phyloP scores from a whole-genome alignment of 2,329 filamentous ascomycete species.

The Dothideomycetes sp. region DNA sequence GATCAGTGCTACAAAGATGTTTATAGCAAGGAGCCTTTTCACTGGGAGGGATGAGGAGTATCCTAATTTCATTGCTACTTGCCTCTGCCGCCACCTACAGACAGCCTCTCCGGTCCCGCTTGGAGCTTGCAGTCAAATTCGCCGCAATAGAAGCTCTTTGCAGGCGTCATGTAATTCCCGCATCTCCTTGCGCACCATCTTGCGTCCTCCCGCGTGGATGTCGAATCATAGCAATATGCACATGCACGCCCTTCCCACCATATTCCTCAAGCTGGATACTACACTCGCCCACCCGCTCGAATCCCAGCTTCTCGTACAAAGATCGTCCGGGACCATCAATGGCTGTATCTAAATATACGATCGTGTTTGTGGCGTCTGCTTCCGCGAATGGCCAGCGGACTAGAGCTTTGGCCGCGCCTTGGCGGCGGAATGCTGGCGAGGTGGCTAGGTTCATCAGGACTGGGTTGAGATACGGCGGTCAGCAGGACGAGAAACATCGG shows the following conservation, averaged over 20 bases:
- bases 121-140: no score
- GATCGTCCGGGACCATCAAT: slow-evolving; percentile 1
- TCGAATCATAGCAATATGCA: slow-evolving; percentile 6
- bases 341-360: slow-evolving; percentile 4
- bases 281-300: slow-evolving; percentile 3
- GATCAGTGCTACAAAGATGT: slow-evolving; percentile 5
- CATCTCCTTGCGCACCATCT: no score
- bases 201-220: not conserved
- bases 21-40: not conserved
- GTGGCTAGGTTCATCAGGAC: slow-evolving; percentile 7
- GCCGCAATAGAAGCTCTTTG: no score
- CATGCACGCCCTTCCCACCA: slow-evolving; percentile 1
- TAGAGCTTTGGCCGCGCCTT: slow-evolving; percentile 4
- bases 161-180: no score
- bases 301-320: slow-evolving; percentile 7
- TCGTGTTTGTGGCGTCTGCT: slow-evolving; percentile 2
- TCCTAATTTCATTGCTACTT: not conserved
- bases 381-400: not conserved
- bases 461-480: not conserved
- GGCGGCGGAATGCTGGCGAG: not conserved
- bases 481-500: not conserved
- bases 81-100: no score
- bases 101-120: no score
- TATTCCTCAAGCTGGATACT: slow-evolving; percentile 4
- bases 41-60: not conserved